These are phyloP conservation scores for Daldinia bambusicola DNA, from an alignment of 495 filamentous ascomycete species.

Conservation along the genomic window DNA sequence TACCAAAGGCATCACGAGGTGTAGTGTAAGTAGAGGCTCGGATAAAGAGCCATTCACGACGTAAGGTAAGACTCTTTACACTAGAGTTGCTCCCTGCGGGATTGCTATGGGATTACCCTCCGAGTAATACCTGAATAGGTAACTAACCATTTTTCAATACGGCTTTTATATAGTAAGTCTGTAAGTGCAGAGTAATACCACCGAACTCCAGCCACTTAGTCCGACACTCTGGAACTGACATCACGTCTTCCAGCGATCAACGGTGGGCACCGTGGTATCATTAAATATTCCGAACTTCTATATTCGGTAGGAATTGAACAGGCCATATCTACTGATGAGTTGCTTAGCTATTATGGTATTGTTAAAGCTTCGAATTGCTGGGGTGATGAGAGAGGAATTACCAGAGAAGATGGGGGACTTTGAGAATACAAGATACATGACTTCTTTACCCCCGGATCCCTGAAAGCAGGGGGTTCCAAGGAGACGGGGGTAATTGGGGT, in stretches of 20 bases:
- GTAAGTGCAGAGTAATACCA: background rate
- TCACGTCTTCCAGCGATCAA: background rate
- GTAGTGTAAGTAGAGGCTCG: slow-evolving; percentile 6
- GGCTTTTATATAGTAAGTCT: too few species aligned
- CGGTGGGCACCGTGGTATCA: background rate
- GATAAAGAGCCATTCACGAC: slow-evolving; percentile 16
- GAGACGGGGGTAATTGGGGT: slow-evolving; percentile 27
- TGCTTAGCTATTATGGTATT: background rate
- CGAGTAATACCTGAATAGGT: slow-evolving; percentile 16
- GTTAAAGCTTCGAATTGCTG: slow-evolving; percentile 6
- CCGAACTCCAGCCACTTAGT: background rate
- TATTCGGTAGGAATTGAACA: slow-evolving; percentile 1
- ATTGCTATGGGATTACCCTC: slow-evolving; percentile 24
- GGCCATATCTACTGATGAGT: background rate
- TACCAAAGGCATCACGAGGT: background rate
- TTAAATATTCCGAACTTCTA: slow-evolving; percentile 4
- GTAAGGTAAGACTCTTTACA: slow-evolving; percentile 14
- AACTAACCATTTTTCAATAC: slow-evolving; percentile 5
- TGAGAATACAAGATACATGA: background rate
- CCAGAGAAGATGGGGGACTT: background rate
- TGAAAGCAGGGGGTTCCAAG: slow-evolving; percentile 20
- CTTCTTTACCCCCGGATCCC: slow-evolving; percentile 23
- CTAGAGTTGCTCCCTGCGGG: slow-evolving; percentile 22
- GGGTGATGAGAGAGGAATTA: background rate
- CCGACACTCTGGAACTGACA: background rate